Conservation (phyloP, 495 filamentous ascomycete species). For the Penicillium ucsense region DNA sequence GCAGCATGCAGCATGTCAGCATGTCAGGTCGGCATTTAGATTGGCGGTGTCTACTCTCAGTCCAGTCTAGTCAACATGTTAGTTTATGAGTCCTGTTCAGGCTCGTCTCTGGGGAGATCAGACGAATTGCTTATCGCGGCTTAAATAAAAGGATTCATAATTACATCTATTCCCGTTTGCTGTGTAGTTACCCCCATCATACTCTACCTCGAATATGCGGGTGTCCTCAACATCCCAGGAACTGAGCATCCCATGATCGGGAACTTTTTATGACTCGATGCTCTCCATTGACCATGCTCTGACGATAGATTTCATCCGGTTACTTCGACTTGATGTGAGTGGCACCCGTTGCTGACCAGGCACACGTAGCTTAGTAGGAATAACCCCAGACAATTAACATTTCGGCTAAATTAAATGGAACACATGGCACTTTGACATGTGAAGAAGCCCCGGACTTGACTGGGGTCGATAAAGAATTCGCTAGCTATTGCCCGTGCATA, state of each 20-base stretch:
- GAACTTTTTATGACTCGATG: not conserved
- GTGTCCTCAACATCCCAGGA: too few species aligned
- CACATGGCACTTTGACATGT: constrained; percentile 9
- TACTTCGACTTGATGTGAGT: too few species aligned
- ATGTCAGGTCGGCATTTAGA: too few species aligned
- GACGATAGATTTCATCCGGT: not conserved
- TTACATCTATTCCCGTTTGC: constrained; percentile 5
- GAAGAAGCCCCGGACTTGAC: constrained; percentile 17
- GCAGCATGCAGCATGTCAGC: too few species aligned
- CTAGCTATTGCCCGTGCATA: not conserved
- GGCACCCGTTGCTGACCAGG: not conserved
- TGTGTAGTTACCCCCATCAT: not conserved
- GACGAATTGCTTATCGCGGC: constrained; percentile 15
- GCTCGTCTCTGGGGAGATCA: constrained; percentile 20
- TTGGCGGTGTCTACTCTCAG: constrained; percentile 5
- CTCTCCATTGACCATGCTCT: not conserved
- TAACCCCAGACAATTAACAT: not conserved
- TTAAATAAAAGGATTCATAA: not conserved
- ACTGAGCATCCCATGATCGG: too few species aligned
- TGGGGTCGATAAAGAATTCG: not conserved
- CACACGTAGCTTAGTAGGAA: not conserved
- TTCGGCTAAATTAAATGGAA: not conserved
- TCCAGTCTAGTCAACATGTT: constrained; percentile 10
- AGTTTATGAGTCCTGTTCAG: constrained; percentile 14
- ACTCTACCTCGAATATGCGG: not conserved